These are phyloP conservation scores for Arachnopeziza araneosa DNA, from an alignment of 2,329 filamentous ascomycete genomes.

Conservation along the genomic window DNA sequence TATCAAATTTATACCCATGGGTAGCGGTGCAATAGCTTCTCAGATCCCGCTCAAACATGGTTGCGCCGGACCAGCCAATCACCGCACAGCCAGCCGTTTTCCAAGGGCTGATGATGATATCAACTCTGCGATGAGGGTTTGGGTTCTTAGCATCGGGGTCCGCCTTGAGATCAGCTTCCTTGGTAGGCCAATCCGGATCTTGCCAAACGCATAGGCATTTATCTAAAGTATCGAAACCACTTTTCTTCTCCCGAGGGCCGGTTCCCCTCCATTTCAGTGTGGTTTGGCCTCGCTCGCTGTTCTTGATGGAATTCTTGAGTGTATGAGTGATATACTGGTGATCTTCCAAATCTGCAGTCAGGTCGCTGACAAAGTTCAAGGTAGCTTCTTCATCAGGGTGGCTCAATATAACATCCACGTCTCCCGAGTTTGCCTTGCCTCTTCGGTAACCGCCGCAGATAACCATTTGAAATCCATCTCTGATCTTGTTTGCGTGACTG, in stretches of 20 bases:
- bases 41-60: conserved; percentile 84
- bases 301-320: conserved; percentile 62
- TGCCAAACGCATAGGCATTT: conserved; percentile 95
- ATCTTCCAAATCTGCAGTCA: conserved; percentile 66
- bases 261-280: conserved; percentile 49
- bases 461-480: conserved; percentile 50
- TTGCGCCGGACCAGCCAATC: conserved; percentile 82
- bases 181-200: conserved; percentile 48
- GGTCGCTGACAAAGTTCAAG: conserved; percentile 60
- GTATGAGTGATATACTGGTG: conserved; percentile 75
- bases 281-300: conserved; percentile 65
- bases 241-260: conserved; percentile 29
- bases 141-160: conserved; percentile 48
- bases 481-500: conserved; percentile 59
- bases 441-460: conserved; percentile 64
- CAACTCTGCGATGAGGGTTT: conserved; percentile 76
- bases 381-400: conserved; percentile 70
- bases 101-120: conserved; percentile 89
- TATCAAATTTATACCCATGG: conserved; percentile 76
- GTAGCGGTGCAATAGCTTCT: conserved; percentile 68
- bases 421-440: conserved; percentile 61
- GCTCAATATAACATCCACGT: conserved; percentile 81
- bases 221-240: conserved; percentile 81
- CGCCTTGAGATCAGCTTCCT: conserved; percentile 28
- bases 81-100: conserved; percentile 83